Base-by-base conservation (phyloP, 371 early-diverging fungal genomes). In the Mucor circinelloides region DNA sequence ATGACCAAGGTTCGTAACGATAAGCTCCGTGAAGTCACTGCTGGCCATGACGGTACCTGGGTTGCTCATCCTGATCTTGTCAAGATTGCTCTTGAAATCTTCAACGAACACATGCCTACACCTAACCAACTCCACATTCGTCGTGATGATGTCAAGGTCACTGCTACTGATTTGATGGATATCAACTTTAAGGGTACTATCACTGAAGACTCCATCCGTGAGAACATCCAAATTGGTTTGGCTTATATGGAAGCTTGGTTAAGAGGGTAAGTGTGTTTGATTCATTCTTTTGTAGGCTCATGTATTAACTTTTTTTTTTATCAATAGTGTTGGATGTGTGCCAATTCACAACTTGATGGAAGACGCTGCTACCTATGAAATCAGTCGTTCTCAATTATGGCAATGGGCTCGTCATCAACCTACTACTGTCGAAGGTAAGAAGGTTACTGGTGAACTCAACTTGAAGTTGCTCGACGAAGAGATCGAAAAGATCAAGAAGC, bases 11-110 rank as follows among this genome's bases (percentile, higher is more conserved):
- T 98, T 56, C 89, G 90, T 70, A 90, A 88, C 60, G 98, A 98
- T 82, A 98, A 98, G 87, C 81, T 90, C 57, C 91, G 98, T 74
- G 98, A 98, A 80, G 98, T 96, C 61, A 87, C 80, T 64, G 96
- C 97, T 40, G 97, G 97, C 44, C 97, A 97, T 82, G 94, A 95
- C 72, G 95, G 97, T 68, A 97, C 97, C 50, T 97, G 98, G 98
- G 95, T 98, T 50, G 99, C 99, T 50, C 99, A 98, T 76, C 99
- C 99, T 23, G 97, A 91, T 61, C 89, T 98, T 21, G 95, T 95
- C 71, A 87, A 86, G 74, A 80, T 98, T 64, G 98, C 97, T 63
- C 81, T 89, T 44, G 90, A 87, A 38, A 87, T 95, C 74, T 98
- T 98, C 71, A 88, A 97, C 88, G 85, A 92, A 80, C 85, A 97